Evolutionary conservation across 164 flowering plant genomes (phyloP).

Genomic region (Vitis labrusca): DNA sequence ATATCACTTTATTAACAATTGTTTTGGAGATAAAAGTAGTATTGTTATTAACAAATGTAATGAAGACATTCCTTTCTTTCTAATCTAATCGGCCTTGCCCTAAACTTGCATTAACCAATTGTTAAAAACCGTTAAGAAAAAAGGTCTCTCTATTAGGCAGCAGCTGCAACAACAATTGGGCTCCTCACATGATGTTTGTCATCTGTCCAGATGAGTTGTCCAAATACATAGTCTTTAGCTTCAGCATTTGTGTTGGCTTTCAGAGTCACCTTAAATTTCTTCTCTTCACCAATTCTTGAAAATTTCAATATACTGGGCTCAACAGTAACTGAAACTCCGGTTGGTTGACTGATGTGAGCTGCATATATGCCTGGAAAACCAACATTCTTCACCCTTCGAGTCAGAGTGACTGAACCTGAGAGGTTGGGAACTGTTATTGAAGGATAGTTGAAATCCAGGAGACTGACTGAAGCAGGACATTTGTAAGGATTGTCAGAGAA

Average conservation of each 20-base stretch:
- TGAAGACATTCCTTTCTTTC: too few relatives aligned
- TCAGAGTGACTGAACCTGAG: constrained; percentile 27
- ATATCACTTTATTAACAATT: too few relatives aligned
- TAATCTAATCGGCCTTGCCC: too few relatives aligned
- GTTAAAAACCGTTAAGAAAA: too few relatives aligned
- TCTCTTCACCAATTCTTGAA: constrained; percentile 39
- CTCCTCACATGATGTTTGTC: constrained; percentile 50
- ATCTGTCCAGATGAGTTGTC: constrained; percentile 46
- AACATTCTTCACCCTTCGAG: constrained; percentile 55
- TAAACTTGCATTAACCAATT: too few relatives aligned
- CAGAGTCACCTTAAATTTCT: constrained; percentile 37
- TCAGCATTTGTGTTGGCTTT: constrained; percentile 12
- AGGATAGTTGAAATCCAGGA: constrained; percentile 52
- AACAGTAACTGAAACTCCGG: constrained; percentile 34
- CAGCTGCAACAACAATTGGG: constrained; percentile 31
- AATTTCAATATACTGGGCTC: constrained; percentile 44
- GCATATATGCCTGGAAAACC: constrained; percentile 42
- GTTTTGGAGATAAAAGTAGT: too few relatives aligned
- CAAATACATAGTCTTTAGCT: constrained; percentile 31
- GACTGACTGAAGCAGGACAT: constrained; percentile 20
- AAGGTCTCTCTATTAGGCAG: too few relatives aligned
- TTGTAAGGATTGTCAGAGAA: constrained; percentile 15
- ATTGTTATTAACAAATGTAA: too few relatives aligned
- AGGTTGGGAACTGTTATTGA: constrained; percentile 47
- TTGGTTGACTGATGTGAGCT: constrained; percentile 26